These are phyloP conservation scores for Senna siamea DNA, from an alignment of 306 rosid genomes.

Conservation along the genomic window DNA sequence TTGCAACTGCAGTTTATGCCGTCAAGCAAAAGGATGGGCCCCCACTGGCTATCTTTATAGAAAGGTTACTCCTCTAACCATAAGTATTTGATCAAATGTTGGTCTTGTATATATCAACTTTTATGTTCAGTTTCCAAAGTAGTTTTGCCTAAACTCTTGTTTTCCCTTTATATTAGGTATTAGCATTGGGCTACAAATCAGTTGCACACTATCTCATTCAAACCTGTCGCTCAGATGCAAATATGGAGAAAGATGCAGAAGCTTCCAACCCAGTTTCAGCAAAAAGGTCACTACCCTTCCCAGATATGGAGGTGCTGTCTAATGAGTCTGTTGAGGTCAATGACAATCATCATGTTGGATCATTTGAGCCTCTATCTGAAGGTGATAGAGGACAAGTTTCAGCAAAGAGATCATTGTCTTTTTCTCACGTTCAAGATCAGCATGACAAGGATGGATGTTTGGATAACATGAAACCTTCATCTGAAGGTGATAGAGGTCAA, in stretches of 20 bases:
- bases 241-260: slow-evolving; percentile 47
- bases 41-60: slow-evolving; percentile 80
- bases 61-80: slow-evolving; percentile 61
- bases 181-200: slow-evolving; percentile 73
- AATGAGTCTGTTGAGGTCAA: slow-evolving; percentile 43
- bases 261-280: slow-evolving; percentile 53
- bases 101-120: slow-evolving; percentile 11
- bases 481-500: slow-evolving; percentile 43
- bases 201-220: slow-evolving; percentile 96
- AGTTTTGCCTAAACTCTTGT: slow-evolving; percentile 25
- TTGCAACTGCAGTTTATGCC: slow-evolving; percentile 97
- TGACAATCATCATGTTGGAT: slow-evolving; percentile 28
- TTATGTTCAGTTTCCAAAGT: not conserved
- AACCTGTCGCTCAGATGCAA: slow-evolving; percentile 55
- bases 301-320: slow-evolving; percentile 44
- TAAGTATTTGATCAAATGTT: slow-evolving; percentile 30
- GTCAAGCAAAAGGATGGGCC: slow-evolving; percentile 88
- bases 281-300: slow-evolving; percentile 64
- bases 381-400: slow-evolving; percentile 44
- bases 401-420: slow-evolving; percentile 57
- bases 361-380: slow-evolving; percentile 38
- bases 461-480: slow-evolving; percentile 26
- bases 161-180: slow-evolving; percentile 53
- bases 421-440: slow-evolving; percentile 39
- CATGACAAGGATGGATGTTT: slow-evolving; percentile 30